Conservation (phyloP, 2,329 filamentous ascomycete genomes). For the Phialemonium atrogriseum region DNA sequence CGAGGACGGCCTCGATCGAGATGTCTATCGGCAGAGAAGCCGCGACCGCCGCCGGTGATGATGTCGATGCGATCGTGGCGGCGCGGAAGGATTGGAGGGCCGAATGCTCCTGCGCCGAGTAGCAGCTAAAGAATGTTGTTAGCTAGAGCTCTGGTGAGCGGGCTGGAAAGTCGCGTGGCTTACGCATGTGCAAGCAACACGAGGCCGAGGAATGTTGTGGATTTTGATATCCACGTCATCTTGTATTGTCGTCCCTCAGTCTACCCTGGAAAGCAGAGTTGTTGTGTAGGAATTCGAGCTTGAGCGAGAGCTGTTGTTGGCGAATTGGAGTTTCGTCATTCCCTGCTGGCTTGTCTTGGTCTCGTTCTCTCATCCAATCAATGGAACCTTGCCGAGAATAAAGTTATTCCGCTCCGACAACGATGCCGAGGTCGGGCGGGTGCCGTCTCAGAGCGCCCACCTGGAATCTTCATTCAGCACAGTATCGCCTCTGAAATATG, state of each 20-base stretch:
- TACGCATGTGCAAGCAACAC: conserved; percentile 83
- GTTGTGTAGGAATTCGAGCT: too few relatives aligned
- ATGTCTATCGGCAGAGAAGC: conserved; percentile 73
- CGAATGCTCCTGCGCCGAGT: conserved; percentile 91
- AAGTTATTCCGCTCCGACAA: too few relatives aligned
- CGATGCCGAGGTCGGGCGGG: too few relatives aligned
- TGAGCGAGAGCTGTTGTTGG: conserved; percentile 2
- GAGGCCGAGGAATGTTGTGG: conserved; percentile 66
- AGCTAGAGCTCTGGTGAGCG: too few relatives aligned
- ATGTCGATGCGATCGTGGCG: conserved; percentile 35
- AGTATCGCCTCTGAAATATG: too few relatives aligned
- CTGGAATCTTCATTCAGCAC: too few relatives aligned
- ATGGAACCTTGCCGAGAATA: too few relatives aligned
- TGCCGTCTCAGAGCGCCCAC: too few relatives aligned
- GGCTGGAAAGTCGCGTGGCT: conserved; percentile 25
- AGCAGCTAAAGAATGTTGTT: conserved; percentile 77
- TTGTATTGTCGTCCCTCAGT: conserved; percentile 16
- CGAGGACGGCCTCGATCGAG: conserved; percentile 73
- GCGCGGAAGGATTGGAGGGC: conserved; percentile 54
- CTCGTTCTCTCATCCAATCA: too few relatives aligned
- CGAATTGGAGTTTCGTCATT: too few relatives aligned
- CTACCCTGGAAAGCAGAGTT: conserved; percentile 11
- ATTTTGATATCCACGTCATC: conserved; percentile 66
- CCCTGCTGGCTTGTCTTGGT: too few relatives aligned
- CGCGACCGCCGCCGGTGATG: conserved; percentile 30